phyloP scores from a whole-genome alignment of 148 eudicot species.

The Simmondsia chinensis region DNA sequence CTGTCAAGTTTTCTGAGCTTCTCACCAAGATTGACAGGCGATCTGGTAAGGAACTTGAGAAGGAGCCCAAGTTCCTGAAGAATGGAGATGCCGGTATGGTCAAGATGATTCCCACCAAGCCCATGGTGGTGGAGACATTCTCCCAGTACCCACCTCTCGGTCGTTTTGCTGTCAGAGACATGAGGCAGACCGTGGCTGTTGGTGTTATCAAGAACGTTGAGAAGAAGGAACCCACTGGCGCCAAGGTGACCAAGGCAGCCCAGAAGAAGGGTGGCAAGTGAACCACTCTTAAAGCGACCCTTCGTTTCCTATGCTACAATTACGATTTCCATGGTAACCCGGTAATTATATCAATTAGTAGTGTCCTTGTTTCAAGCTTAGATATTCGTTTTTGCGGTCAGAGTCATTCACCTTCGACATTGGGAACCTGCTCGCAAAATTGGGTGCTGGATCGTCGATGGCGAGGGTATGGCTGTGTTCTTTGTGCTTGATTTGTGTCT shows the following conservation, averaged over 20 bases:
- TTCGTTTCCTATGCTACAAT: background rate
- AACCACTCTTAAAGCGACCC: background rate
- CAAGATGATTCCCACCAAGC: conserved; percentile 29
- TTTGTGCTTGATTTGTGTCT: background rate
- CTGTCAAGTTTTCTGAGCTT: conserved; percentile 22
- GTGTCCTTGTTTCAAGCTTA: background rate
- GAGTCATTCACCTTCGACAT: background rate
- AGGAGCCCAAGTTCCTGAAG: conserved; percentile 30
- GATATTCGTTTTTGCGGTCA: background rate
- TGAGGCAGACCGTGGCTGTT: conserved; percentile 29
- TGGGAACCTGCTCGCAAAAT: conserved; percentile 12
- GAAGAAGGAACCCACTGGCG: conserved; percentile 24
- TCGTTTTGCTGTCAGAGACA: conserved; percentile 27
- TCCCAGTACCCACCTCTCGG: conserved; percentile 28
- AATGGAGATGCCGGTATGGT: conserved; percentile 27
- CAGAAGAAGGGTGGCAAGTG: conserved; percentile 16
- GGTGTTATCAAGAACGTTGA: conserved; percentile 26
- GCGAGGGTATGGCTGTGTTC: background rate
- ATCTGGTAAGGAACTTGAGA: conserved; percentile 27
- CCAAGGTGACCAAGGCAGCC: conserved; percentile 24
- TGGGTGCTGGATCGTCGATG: conserved; percentile 28
- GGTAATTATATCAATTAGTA: background rate
- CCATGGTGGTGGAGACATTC: conserved; percentile 22
- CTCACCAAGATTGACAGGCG: conserved; percentile 26
- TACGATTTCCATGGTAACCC: conserved; percentile 6